Percentiles rank a stretch among this genome's conserved stretches.
These are phyloP conservation scores for Suhomyces maxii DNA, from an alignment of 1,139 yeast species.

Conservation along the genomic window DNA sequence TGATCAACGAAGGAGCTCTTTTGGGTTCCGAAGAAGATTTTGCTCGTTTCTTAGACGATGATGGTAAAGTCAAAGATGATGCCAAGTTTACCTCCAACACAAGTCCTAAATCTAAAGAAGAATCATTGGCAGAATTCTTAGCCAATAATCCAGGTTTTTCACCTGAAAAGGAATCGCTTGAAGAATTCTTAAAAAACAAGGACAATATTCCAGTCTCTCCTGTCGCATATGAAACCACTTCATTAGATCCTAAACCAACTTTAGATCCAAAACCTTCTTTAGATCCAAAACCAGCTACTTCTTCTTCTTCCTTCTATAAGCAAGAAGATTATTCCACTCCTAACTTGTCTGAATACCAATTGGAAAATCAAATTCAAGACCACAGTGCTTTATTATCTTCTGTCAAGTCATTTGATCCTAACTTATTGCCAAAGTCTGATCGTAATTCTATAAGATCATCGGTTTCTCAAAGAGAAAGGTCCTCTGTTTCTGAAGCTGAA, in stretches of 20 bases:
- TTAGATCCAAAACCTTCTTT: slow-evolving; percentile 1
- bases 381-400: slow-evolving; percentile 38
- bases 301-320: slow-evolving; percentile 18
- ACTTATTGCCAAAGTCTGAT: slow-evolving; percentile 31
- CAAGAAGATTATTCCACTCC: slow-evolving; percentile 45
- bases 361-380: slow-evolving; percentile 40
- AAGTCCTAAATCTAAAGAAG: slow-evolving; percentile 5
- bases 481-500: not conserved
- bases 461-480: not conserved
- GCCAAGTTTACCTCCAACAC: slow-evolving; percentile 28
- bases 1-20: slow-evolving; percentile 61
- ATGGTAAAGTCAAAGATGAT: slow-evolving; percentile 52
- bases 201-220: slow-evolving; percentile 5
- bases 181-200: slow-evolving; percentile 5
- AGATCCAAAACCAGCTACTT: slow-evolving; percentile 5
- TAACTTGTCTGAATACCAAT: slow-evolving; percentile 48
- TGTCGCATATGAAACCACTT: slow-evolving; percentile 1
- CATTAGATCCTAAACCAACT: not conserved
- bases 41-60: slow-evolving; percentile 50
- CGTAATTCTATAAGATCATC: not conserved
- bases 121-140: slow-evolving; percentile 12
- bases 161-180: slow-evolving; percentile 14
- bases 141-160: slow-evolving; percentile 8
- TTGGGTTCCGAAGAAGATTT: slow-evolving; percentile 58
- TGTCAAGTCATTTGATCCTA: slow-evolving; percentile 41